Conservation (phyloP, 371 early-diverging fungal species). For the Coemansia sp. region DNA sequence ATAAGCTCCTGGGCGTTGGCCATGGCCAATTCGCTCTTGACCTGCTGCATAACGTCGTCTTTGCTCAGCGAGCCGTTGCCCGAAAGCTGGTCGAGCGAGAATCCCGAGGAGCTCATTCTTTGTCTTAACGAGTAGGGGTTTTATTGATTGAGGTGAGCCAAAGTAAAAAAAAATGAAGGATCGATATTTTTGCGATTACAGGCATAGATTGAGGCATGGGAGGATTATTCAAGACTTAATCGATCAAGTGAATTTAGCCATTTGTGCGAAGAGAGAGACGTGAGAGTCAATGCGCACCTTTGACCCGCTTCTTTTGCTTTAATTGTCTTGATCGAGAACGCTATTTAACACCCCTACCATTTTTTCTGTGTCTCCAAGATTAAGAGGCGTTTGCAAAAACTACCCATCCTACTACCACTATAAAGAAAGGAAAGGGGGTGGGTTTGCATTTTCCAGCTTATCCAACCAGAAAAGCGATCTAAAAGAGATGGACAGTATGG, state of each 20-base stretch:
- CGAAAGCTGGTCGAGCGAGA: background rate
- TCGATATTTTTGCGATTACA: background rate
- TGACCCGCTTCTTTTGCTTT: background rate
- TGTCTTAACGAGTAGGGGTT: background rate
- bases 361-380: background rate
- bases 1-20: constrained; percentile 88
- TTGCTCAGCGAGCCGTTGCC: constrained; percentile 53
- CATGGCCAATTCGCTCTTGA: constrained; percentile 78
- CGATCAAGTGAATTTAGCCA: no score
- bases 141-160: background rate
- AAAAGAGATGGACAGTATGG: no score
- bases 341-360: background rate
- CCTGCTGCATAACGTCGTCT: constrained; percentile 84
- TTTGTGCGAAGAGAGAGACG: background rate
- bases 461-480: background rate
- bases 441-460: background rate
- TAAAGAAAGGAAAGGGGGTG: background rate
- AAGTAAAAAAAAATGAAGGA: background rate
- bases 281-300: background rate
- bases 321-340: background rate
- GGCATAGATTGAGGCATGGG: no score
- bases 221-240: no score
- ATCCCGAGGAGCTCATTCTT: constrained; percentile 3
- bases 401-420: constrained; percentile 1
- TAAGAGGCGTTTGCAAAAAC: background rate